Evolutionary conservation across 2,329 filamentous ascomycete species (phyloP).

Genomic region (Scedosporium aurantiacum): DNA sequence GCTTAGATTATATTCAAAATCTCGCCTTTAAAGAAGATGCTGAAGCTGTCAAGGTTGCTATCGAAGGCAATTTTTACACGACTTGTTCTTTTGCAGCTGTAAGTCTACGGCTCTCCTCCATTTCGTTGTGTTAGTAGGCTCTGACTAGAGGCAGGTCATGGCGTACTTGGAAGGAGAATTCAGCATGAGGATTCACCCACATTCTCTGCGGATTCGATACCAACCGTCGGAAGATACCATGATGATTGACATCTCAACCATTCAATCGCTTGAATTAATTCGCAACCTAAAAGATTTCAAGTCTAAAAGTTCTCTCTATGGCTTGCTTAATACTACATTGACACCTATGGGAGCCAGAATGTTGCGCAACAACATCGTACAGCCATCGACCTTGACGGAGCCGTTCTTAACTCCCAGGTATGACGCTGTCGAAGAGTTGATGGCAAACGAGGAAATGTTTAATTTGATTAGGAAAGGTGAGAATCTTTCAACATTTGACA

Average conservation of each 20-base stretch:
- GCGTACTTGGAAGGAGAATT: slow-evolving; percentile 69
- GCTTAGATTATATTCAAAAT: slow-evolving; percentile 65
- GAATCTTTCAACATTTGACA: slow-evolving; percentile 1
- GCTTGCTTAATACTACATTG: slow-evolving; percentile 70
- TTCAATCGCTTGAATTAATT: slow-evolving; percentile 77
- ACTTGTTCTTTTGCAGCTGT: slow-evolving; percentile 80
- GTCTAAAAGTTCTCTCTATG: slow-evolving; percentile 74
- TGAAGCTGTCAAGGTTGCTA: slow-evolving; percentile 67
- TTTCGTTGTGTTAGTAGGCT: not conserved
- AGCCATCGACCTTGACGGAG: slow-evolving; percentile 64
- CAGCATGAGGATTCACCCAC: slow-evolving; percentile 56
- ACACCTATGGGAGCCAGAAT: slow-evolving; percentile 85
- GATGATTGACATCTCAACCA: slow-evolving; percentile 88
- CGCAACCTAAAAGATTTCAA: slow-evolving; percentile 71
- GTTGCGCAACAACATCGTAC: slow-evolving; percentile 74
- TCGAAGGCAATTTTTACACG: slow-evolving; percentile 76
- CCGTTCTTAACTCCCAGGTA: slow-evolving; percentile 61
- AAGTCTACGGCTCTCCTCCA: slow-evolving; percentile 20
- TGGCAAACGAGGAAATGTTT: slow-evolving; percentile 76
- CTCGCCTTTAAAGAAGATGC: slow-evolving; percentile 73
- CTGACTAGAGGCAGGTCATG: slow-evolving; percentile 46
- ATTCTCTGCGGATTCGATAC: slow-evolving; percentile 77
- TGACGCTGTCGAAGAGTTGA: slow-evolving; percentile 74
- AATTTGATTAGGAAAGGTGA: slow-evolving; percentile 58
- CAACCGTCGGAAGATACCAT: slow-evolving; percentile 84